Conservation (phyloP, 345 rosid species). For the Excoecaria agallocha region DNA sequence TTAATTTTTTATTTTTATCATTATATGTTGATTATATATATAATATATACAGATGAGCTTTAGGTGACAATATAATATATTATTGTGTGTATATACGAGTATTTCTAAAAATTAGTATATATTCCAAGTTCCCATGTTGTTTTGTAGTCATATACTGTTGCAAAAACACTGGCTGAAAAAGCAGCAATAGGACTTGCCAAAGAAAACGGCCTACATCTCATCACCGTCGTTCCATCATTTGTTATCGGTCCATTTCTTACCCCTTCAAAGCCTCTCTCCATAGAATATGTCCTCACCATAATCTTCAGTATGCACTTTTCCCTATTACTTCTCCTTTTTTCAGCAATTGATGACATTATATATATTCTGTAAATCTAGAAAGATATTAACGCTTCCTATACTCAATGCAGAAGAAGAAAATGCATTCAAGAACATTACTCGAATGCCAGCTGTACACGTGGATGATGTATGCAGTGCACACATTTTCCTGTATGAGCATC, state of each 20-base stretch:
- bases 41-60: too few relatives aligned
- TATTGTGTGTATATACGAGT: too few relatives aligned
- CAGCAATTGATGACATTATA: too few relatives aligned
- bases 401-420: conserved; percentile 24
- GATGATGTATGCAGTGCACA: conserved; percentile 20
- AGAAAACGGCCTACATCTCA: conserved; percentile 32
- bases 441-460: conserved; percentile 19
- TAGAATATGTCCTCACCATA: conserved; percentile 24
- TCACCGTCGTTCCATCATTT: conserved; percentile 27
- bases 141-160: conserved; percentile 25
- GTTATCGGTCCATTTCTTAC: conserved; percentile 38
- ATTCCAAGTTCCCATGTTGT: too few relatives aligned
- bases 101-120: too few relatives aligned
- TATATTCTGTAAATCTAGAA: background rate
- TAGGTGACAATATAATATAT: too few relatives aligned
- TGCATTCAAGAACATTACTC: conserved; percentile 18
- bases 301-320: conserved; percentile 18
- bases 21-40: too few relatives aligned
- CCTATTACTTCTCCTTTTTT: background rate
- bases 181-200: conserved; percentile 35
- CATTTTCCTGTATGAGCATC: conserved; percentile 18
- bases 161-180: conserved; percentile 34
- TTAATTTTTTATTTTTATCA: too few relatives aligned
- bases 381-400: background rate
- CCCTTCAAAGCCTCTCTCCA: conserved; percentile 27